phyloP scores from a whole-genome alignment of 2,329 filamentous ascomycete species.

The Trichoderma afroharzianum region DNA sequence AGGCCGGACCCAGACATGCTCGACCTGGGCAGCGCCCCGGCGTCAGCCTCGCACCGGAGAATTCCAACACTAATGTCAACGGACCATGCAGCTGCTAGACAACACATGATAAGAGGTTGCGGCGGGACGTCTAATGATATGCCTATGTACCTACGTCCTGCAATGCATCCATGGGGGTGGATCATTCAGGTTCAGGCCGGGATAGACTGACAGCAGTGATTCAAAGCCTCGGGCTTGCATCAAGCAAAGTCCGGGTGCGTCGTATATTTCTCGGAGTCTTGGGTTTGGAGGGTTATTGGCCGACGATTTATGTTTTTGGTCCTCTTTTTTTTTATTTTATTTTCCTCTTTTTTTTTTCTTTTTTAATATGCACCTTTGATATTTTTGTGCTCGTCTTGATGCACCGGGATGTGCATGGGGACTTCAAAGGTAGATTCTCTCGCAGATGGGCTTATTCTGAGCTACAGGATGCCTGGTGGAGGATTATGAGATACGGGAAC shows the following conservation, averaged over 20 bases:
- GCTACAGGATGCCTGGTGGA: not conserved
- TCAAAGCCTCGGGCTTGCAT: constrained; percentile 25
- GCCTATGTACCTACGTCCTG: constrained; percentile 20
- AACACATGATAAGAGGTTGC: not conserved
- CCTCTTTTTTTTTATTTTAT: constrained; percentile 17
- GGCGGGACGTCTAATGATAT: constrained; percentile 17
- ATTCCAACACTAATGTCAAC: constrained; percentile 53
- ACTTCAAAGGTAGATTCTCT: not conserved
- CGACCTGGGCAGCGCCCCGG: constrained; percentile 60
- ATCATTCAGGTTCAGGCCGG: constrained; percentile 24
- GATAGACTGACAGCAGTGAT: constrained; percentile 29
- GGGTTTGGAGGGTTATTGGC: constrained; percentile 37
- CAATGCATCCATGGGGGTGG: constrained; percentile 23
- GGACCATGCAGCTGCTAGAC: constrained; percentile 56
- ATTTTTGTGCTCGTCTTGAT: constrained; percentile 11
- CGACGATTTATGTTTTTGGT: constrained; percentile 35
- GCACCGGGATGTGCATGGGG: not conserved
- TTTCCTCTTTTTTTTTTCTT: constrained; percentile 6
- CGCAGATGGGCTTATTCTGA: not conserved
- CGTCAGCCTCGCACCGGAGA: constrained; percentile 55
- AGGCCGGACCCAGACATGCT: constrained; percentile 86
- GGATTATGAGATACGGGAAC: constrained; percentile 8
- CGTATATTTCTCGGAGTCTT: constrained; percentile 41
- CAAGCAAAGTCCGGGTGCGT: constrained; percentile 28
- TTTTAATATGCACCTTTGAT: constrained; percentile 24